phyloP scores from a whole-genome alignment of 768 basidiomycete genomes.

The Panaeolus cyanescens region DNA sequence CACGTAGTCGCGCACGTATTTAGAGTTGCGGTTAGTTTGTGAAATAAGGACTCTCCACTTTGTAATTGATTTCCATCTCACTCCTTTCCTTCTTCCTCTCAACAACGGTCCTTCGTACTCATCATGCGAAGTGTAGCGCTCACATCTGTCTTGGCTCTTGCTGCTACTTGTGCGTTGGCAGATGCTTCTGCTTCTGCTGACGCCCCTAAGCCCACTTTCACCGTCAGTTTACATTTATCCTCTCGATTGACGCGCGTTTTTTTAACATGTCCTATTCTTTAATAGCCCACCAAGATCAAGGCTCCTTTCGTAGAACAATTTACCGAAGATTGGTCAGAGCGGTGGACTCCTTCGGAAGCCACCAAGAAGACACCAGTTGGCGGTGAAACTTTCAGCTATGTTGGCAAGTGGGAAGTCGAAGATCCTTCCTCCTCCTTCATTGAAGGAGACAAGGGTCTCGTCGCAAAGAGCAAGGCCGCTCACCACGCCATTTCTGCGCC shows the following conservation, averaged over 20 bases:
- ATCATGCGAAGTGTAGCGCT: constrained; percentile 89
- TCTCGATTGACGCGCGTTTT: constrained; percentile 11
- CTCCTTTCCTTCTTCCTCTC: constrained; percentile 31
- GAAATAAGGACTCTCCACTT: constrained; percentile 30
- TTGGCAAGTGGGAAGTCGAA: constrained; percentile 97
- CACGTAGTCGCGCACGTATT: constrained; percentile 47
- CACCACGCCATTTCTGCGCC: constrained; percentile 99
- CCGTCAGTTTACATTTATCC: constrained; percentile 45
- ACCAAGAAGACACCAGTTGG: constrained; percentile 98
- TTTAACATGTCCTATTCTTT: constrained; percentile 15
- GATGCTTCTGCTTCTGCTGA: constrained; percentile 58
- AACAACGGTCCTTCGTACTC: constrained; percentile 64
- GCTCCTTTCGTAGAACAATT: constrained; percentile 97
- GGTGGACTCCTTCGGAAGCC: constrained; percentile 96
- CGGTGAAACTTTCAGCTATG: constrained; percentile 95
- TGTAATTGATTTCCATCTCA: constrained; percentile 40
- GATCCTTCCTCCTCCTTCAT: constrained; percentile 78
- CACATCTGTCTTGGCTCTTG: constrained; percentile 65
- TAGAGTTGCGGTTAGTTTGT: constrained; percentile 29
- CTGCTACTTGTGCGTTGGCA: constrained; percentile 63
- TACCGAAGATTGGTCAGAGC: constrained; percentile 83
- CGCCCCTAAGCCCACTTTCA: constrained; percentile 63
- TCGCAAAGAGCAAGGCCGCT: constrained; percentile 95
- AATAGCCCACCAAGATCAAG: constrained; percentile 73
- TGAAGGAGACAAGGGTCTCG: constrained; percentile 87